These are phyloP conservation scores for Alternaria conjuncta DNA, from an alignment of 2,329 filamentous ascomycete genomes.

Conservation along the genomic window DNA sequence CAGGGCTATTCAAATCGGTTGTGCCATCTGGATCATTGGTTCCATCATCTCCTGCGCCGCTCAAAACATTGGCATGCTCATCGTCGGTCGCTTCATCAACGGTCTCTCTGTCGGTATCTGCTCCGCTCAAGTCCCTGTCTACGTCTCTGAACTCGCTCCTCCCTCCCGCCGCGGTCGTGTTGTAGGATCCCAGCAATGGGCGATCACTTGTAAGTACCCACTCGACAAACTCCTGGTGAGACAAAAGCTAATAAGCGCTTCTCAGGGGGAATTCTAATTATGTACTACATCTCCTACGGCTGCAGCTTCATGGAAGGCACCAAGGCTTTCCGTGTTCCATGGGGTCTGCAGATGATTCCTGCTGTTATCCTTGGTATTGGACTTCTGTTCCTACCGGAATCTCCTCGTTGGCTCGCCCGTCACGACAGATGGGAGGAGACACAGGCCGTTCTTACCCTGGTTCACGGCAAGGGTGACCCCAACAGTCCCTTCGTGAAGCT, in stretches of 20 bases:
- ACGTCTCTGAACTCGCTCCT: constrained; percentile 70
- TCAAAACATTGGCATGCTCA: constrained; percentile 73
- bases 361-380: constrained; percentile 52
- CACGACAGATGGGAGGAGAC: constrained; percentile 56
- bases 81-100: constrained; percentile 73
- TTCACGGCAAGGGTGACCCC: constrained; percentile 64
- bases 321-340: constrained; percentile 47
- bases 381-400: constrained; percentile 58
- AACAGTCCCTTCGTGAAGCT: constrained; percentile 69
- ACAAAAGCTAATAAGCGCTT: neutral
- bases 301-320: constrained; percentile 42
- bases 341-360: constrained; percentile 49
- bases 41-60: constrained; percentile 68
- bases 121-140: constrained; percentile 72
- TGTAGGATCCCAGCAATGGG: constrained; percentile 75
- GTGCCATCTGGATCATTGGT: constrained; percentile 63
- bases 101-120: constrained; percentile 77
- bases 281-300: constrained; percentile 45
- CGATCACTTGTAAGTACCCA: constrained; percentile 57
- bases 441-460: constrained; percentile 50
- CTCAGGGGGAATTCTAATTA: constrained; percentile 41
- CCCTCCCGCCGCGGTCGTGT: constrained; percentile 66
- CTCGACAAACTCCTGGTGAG: neutral
- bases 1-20: constrained; percentile 60
- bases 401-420: constrained; percentile 55